A percentile compares a stretch with the other conserved stretches of the same genome.
These are phyloP conservation scores for Backusella luteola DNA, from an alignment of 192 early-diverging fungal species.

Conservation along the genomic window DNA sequence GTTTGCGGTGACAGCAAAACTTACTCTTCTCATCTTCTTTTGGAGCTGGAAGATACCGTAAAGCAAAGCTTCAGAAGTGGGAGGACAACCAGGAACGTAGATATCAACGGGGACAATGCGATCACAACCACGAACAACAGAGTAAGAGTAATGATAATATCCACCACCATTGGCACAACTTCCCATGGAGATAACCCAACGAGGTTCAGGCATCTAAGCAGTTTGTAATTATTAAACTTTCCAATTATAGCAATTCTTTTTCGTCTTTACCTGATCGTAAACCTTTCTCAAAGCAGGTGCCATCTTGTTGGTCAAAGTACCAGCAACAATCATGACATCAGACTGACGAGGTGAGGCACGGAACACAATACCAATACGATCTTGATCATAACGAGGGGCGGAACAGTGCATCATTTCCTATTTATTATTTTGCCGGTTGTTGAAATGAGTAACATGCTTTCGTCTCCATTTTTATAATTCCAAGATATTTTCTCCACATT, in stretches of 20 bases:
- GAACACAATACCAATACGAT: constrained; percentile 96
- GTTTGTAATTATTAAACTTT: neutral
- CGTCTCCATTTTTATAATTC: neutral
- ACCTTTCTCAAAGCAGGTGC: constrained; percentile 77
- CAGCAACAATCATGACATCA: constrained; percentile 99
- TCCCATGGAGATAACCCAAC: constrained; percentile 99
- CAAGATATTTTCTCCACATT: neutral
- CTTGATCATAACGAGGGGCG: constrained; percentile 94
- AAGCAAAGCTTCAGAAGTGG: constrained; percentile 93
- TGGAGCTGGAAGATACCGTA: constrained; percentile 97
- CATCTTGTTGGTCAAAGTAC: constrained; percentile 99
- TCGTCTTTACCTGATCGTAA: constrained; percentile 53
- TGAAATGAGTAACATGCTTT: neutral
- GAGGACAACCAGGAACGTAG: constrained; percentile 97
- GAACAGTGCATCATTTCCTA: constrained; percentile 99
- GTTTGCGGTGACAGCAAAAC: neutral
- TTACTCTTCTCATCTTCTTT: constrained; percentile 92
- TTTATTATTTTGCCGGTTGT: neutral
- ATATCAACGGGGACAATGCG: constrained; percentile 93
- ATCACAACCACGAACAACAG: constrained; percentile 95
- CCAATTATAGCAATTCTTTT: neutral
- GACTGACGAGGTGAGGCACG: constrained; percentile 96
- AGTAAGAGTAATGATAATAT: constrained; percentile 98
- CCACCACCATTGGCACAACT: constrained; percentile 96
- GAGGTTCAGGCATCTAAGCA: constrained; percentile 89